Conservation (phyloP, 2,329 filamentous ascomycete genomes). For the Diaporthe vexans region DNA sequence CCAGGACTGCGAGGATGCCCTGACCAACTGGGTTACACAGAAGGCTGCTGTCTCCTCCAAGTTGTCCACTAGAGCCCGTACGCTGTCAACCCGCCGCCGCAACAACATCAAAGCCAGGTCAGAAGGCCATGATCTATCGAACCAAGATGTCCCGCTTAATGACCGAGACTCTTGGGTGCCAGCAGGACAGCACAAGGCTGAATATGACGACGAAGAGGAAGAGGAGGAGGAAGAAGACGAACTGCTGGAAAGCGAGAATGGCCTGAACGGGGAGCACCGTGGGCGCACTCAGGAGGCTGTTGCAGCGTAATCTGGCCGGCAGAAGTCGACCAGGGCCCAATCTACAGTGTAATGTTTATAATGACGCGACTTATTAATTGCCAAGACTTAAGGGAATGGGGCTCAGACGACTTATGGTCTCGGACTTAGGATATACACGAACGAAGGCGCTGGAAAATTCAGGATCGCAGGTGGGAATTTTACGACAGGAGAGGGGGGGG, state of each 20-base stretch:
- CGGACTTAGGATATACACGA: constrained; percentile 5
- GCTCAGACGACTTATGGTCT: background rate
- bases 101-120: constrained; percentile 77
- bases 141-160: constrained; percentile 84
- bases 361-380: constrained; percentile 38
- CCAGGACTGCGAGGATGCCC: constrained; percentile 96
- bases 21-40: constrained; percentile 96
- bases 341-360: constrained; percentile 40
- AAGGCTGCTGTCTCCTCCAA: constrained; percentile 91
- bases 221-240: constrained; percentile 72
- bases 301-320: constrained; percentile 54
- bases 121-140: constrained; percentile 85
- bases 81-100: constrained; percentile 86
- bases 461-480: constrained; percentile 3
- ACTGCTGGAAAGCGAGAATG: constrained; percentile 58
- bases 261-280: constrained; percentile 68
- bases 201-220: constrained; percentile 72
- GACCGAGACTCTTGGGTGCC: constrained; percentile 89
- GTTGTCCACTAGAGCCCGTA: constrained; percentile 88
- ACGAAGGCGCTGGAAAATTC: constrained; percentile 20
- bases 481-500: background rate
- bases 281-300: constrained; percentile 68
- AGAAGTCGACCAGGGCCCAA: background rate
- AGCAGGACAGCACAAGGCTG: constrained; percentile 73
- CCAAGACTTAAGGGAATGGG: background rate